Evolutionary conservation across 257 asterid species (phyloP).

Genomic region (Penstemon newberryi): DNA sequence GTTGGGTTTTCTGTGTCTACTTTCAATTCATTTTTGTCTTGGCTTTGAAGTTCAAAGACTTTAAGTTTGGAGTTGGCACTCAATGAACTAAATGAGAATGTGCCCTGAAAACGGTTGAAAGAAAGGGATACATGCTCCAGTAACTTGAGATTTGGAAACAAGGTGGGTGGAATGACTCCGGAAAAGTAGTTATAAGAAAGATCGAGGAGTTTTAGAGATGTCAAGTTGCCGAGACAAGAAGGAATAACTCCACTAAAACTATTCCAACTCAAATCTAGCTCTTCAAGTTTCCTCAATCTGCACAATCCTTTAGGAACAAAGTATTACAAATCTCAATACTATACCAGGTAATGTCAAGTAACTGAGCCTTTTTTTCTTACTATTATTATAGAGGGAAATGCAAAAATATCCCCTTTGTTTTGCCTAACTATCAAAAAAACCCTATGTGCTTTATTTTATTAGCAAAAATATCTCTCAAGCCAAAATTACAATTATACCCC

Average conservation of each 20-base stretch:
- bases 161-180: background rate
- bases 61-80: background rate
- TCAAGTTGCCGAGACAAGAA: conserved; percentile 32
- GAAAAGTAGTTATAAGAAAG: conserved; percentile 1
- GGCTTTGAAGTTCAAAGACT: conserved; percentile 24
- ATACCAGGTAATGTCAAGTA: too few relatives aligned
- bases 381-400: too few relatives aligned
- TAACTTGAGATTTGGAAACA: too few relatives aligned
- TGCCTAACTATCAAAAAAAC: too few relatives aligned
- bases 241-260: conserved; percentile 17
- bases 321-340: too few relatives aligned
- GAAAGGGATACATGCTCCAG: too few relatives aligned
- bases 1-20: conserved; percentile 25
- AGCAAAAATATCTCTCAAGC: too few relatives aligned
- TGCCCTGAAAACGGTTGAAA: background rate
- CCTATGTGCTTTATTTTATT: too few relatives aligned
- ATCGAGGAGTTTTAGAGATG: conserved; percentile 14
- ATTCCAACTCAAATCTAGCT: conserved; percentile 25
- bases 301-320: conserved; percentile 20
- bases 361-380: too few relatives aligned
- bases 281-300: conserved; percentile 25
- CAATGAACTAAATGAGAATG: background rate
- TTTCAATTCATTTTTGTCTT: background rate
- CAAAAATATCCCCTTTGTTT: too few relatives aligned
- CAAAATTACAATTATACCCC: too few relatives aligned